These are phyloP conservation scores for Agarophyton chilense DNA, from an alignment of 23 red algal genomes.

Conservation along the genomic window DNA sequence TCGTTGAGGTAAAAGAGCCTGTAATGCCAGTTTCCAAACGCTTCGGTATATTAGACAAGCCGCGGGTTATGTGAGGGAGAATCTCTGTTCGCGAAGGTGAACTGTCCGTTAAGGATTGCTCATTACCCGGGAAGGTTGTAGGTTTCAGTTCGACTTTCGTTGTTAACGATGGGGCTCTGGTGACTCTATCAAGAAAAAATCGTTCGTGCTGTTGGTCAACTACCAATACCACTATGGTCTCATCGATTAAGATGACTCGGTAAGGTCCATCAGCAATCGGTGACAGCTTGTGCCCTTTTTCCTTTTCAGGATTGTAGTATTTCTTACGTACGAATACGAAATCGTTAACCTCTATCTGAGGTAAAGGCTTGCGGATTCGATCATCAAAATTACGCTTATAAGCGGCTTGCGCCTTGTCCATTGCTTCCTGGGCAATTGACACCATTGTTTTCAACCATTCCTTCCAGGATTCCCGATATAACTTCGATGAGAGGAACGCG, in stretches of 20 bases:
- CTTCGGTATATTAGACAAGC: too few relatives aligned
- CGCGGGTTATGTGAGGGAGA: too few relatives aligned
- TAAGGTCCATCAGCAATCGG: conserved; percentile 3
- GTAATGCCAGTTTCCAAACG: too few relatives aligned
- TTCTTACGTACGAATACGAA: conserved; percentile 15
- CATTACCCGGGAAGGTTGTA: too few relatives aligned
- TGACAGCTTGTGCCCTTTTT: conserved; percentile 3
- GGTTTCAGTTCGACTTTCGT: too few relatives aligned
- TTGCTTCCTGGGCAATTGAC: background rate
- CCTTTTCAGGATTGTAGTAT: background rate
- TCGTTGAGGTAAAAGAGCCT: too few relatives aligned
- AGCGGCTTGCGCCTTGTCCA: background rate
- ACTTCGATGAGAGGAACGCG: background rate
- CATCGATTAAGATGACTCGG: background rate
- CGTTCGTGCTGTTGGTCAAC: too few relatives aligned
- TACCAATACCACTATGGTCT: background rate
- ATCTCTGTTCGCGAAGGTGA: too few relatives aligned
- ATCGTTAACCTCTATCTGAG: background rate
- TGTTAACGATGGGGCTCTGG: too few relatives aligned
- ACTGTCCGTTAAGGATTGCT: too few relatives aligned
- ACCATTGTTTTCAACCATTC: background rate
- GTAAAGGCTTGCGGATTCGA: background rate
- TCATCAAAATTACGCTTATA: background rate
- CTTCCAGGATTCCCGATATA: background rate
- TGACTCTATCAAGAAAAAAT: too few relatives aligned